Conservation (phyloP, 2,329 filamentous ascomycete species). For the Monilinia aucupariae region DNA sequence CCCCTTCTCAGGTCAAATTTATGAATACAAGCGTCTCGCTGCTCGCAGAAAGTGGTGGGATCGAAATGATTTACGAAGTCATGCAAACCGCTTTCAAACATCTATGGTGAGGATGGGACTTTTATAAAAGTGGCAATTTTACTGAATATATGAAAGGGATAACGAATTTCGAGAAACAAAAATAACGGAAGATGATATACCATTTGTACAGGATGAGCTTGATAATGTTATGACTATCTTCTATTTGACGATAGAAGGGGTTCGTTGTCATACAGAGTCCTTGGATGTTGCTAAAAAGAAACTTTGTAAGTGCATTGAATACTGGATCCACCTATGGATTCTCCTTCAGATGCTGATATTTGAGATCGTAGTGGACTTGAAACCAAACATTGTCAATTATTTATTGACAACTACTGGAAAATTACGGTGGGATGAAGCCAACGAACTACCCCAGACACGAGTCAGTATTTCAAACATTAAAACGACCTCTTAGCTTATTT, state of each 20-base stretch:
- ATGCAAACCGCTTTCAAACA: conserved; percentile 32
- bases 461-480: conserved; percentile 39
- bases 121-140: not conserved
- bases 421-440: conserved; percentile 68
- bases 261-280: conserved; percentile 47
- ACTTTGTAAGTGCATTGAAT: conserved; percentile 42
- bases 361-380: conserved; percentile 43
- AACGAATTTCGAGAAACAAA: conserved; percentile 35
- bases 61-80: conserved; percentile 30
- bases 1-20: conserved; percentile 51
- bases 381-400: conserved; percentile 65
- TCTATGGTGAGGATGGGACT: conserved; percentile 32
- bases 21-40: conserved; percentile 52
- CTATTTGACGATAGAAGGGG: conserved; percentile 55
- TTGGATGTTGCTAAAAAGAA: conserved; percentile 39
- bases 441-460: conserved; percentile 56
- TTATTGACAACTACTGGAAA: conserved; percentile 65
- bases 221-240: conserved; percentile 59
- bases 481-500: conserved; percentile 24
- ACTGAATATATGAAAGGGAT: conserved; percentile 26
- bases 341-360: conserved; percentile 24
- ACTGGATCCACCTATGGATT: not conserved
- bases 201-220: conserved; percentile 49
- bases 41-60: conserved; percentile 44
- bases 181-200: conserved; percentile 34